phyloP scores from a whole-genome alignment of 78 protist species.

The Emiliania huxleyi region DNA sequence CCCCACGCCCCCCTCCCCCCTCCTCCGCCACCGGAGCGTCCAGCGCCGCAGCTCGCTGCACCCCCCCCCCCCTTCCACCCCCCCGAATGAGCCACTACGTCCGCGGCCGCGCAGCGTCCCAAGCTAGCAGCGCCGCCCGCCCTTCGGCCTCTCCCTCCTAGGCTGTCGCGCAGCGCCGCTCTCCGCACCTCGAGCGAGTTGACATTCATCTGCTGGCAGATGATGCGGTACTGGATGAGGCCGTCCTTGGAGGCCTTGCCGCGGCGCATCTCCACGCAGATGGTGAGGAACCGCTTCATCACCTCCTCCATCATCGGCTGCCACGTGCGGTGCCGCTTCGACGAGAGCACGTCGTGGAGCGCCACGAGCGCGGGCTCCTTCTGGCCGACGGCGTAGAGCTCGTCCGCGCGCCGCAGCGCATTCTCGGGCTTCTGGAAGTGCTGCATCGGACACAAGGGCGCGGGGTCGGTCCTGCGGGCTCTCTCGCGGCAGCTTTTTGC shows the following conservation, averaged over 20 bases:
- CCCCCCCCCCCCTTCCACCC: too few species aligned
- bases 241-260: constrained; percentile 41
- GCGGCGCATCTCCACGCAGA: constrained; percentile 33
- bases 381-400: constrained; percentile 50
- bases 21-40: too few species aligned
- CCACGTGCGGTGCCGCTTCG: constrained; percentile 40
- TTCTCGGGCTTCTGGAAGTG: constrained; percentile 52
- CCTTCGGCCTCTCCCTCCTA: too few species aligned
- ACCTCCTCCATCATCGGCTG: neutral
- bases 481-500: too few species aligned
- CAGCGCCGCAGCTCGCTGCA: too few species aligned
- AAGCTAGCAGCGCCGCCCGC: too few species aligned
- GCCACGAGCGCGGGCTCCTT: constrained; percentile 35
- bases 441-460: too few species aligned
- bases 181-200: constrained; percentile 58
- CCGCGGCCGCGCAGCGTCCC: too few species aligned
- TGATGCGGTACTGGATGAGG: constrained; percentile 52
- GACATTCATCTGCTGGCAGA: constrained; percentile 48
- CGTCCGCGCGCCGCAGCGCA: constrained; percentile 53
- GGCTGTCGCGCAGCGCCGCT: too few species aligned
- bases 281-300: constrained; percentile 19
- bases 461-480: too few species aligned
- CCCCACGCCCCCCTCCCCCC: too few species aligned
- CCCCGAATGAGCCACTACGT: too few species aligned
- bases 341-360: constrained; percentile 24